Base-by-base conservation (phyloP, 2,329 filamentous ascomycete species). In the Colletotrichum brevisporum region DNA sequence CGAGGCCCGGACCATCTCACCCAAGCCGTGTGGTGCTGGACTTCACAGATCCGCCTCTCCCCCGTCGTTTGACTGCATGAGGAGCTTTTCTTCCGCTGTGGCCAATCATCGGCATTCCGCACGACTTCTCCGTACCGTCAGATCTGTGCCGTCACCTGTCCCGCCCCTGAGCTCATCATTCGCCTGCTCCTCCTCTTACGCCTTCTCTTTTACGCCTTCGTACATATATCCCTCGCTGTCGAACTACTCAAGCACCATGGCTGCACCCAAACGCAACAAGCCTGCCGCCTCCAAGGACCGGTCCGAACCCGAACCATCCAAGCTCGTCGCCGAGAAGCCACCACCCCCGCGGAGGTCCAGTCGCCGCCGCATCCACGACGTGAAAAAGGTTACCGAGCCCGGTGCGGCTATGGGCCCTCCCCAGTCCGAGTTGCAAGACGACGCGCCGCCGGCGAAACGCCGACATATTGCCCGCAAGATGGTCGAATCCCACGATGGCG, bases 191-290 rank as follows among this genome's bases (percentile, higher is more conserved):
- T 10, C 31, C 31, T 10, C 31, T 3, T 36, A 48, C 48, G n/a
- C 47, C 24, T 45, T 21, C 9, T 10, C 43, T 10, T 36, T 36
- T 36, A 21, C 15, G 16, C 8, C 43, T 45, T 63, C n/a, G 6
- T 16, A 41, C 16, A 13, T 3, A 45, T 21, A n/a, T 13, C 12
- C 41, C 16, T 8, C 56, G 9, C 3, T 10, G 56, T 47, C 55
- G 62, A 55, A 52, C 26, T 13, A 15, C n/a, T 47, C 43, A 39
- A n/a, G 16, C 39, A 39, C 54, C 61, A 64, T 65, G 63, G 55
- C 52, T 36, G 31, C 60, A 31, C 58, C 77, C 4, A 85, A 84
- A 71, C 78, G 82, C 56, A 83, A 82, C 71, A 79, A 77, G 62
- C 71, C 75, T 15, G 60, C 61, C 54, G 72, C 59, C 67, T 66